Conservation (phyloP, 306 rosid genomes). For the Quercus cerris region DNA sequence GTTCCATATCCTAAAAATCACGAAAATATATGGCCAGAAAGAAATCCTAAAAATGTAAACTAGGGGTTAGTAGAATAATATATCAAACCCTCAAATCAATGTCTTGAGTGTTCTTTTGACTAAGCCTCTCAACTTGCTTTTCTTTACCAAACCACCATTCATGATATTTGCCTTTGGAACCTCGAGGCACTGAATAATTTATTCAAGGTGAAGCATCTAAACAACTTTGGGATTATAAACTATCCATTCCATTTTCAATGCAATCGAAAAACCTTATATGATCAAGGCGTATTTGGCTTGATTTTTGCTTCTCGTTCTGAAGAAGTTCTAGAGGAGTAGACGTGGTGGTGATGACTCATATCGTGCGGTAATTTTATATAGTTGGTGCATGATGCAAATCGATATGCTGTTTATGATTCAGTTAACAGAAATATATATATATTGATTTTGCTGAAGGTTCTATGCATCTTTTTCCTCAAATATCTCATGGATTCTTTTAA, state of each 20-base stretch:
- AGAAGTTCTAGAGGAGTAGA: background rate
- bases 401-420: background rate
- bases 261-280: background rate
- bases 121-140: constrained; percentile 32
- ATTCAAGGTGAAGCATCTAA: constrained; percentile 8
- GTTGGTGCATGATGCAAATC: background rate
- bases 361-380: background rate
- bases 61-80: too few relatives aligned
- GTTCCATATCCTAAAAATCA: constrained; percentile 1
- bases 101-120: constrained; percentile 28
- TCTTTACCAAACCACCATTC: constrained; percentile 43
- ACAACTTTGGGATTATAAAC: background rate
- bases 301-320: background rate
- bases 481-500: background rate
- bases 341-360: background rate
- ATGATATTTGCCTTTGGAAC: constrained; percentile 11
- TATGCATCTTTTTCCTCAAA: background rate
- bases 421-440: background rate
- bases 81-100: constrained; percentile 2
- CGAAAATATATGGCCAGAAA: background rate
- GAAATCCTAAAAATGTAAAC: background rate
- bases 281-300: background rate
- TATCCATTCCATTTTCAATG: background rate
- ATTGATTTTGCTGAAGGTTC: background rate
- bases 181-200: background rate